These are phyloP conservation scores for Solanum medicagineum DNA, from an alignment of 257 asterid genomes.

Conservation along the genomic window DNA sequence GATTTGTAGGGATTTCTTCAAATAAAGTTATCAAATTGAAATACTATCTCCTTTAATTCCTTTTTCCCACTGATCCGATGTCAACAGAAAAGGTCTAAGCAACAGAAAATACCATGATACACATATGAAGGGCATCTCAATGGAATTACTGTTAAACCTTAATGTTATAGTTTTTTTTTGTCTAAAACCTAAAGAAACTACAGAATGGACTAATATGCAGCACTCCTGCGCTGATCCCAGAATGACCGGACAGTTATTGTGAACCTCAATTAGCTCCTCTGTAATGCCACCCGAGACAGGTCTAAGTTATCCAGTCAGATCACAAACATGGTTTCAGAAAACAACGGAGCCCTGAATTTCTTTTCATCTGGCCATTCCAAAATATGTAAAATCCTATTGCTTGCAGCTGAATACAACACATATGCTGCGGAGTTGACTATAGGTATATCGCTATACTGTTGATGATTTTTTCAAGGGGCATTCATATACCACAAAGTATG, in stretches of 20 bases:
- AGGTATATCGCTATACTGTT: not conserved
- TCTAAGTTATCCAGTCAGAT: not conserved
- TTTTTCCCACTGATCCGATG: not conserved
- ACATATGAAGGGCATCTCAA: not conserved
- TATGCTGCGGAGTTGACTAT: not conserved
- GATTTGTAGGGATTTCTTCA: not conserved
- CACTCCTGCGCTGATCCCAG: not conserved
- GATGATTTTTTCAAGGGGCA: not conserved
- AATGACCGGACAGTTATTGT: not conserved
- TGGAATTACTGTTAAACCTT: not conserved
- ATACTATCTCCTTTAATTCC: not conserved
- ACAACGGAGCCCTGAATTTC: not conserved
- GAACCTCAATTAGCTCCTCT: not conserved
- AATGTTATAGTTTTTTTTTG: not conserved
- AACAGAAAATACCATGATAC: not conserved
- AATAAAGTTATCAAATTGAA: not conserved
- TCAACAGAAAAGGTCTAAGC: not conserved
- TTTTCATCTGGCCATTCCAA: not conserved
- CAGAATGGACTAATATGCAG: not conserved
- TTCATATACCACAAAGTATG: not conserved
- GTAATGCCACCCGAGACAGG: not conserved
- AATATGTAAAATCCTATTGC: not conserved
- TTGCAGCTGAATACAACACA: not conserved
- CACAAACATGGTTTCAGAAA: not conserved
- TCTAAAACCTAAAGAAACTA: not conserved